Conservation (phyloP, 2,329 filamentous ascomycete genomes). For the Fusarium sp. region DNA sequence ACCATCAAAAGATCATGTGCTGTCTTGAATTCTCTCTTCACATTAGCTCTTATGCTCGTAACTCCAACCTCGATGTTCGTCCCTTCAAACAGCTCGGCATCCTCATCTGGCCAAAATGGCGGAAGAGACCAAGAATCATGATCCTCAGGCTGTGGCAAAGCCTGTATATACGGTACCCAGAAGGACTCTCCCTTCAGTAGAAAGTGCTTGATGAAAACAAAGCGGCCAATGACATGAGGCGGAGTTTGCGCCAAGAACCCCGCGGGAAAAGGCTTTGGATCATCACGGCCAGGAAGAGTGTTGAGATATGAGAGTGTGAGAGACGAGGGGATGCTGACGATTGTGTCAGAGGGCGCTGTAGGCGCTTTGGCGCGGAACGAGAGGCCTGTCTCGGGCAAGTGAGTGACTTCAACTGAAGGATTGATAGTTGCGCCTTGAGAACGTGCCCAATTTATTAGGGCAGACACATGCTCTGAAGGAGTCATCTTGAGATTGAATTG, state of each 20-base stretch:
- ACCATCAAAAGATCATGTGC: conserved; percentile 51
- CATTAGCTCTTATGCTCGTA: conserved; percentile 56
- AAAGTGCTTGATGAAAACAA: conserved; percentile 76
- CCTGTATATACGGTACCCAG: conserved; percentile 74
- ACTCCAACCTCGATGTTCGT: conserved; percentile 63
- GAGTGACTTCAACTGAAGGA: conserved; percentile 61
- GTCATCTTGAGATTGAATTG: conserved; percentile 13
- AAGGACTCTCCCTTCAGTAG: conserved; percentile 66
- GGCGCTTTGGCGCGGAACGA: conserved; percentile 61
- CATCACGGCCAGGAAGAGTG: conserved; percentile 48
- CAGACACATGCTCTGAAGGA: conserved; percentile 33
- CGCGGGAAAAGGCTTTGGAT: conserved; percentile 52
- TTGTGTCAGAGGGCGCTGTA: conserved; percentile 51
- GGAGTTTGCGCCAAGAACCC: conserved; percentile 60
- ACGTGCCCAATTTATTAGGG: conserved; percentile 60
- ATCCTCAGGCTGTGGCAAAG: conserved; percentile 69
- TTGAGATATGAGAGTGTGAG: conserved; percentile 69
- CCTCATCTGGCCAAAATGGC: conserved; percentile 70
- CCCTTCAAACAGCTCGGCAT: conserved; percentile 65
- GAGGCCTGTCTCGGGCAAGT: conserved; percentile 60
- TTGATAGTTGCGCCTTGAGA: conserved; percentile 59
- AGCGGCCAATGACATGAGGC: conserved; percentile 70
- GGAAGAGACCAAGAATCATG: conserved; percentile 63
- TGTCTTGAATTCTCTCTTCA: conserved; percentile 57
- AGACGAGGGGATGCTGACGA: conserved; percentile 63